Percentiles rank a stretch among this genome's conserved stretches.
These are phyloP conservation scores for Tympanopsis confertula DNA, from an alignment of 2,329 filamentous ascomycete genomes.

Conservation along the genomic window DNA sequence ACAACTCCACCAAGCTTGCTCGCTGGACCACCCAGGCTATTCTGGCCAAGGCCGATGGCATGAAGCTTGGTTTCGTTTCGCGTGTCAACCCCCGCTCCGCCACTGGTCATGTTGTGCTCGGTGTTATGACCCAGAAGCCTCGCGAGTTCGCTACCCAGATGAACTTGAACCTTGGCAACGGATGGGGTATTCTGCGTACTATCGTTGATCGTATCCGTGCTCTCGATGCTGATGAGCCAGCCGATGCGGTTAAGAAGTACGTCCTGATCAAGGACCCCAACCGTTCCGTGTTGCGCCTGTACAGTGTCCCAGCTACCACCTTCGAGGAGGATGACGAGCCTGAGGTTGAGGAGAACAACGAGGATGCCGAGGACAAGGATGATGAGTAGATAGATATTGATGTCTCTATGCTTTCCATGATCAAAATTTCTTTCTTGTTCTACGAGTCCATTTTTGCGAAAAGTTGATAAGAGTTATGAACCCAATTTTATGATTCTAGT, in stretches of 20 bases:
- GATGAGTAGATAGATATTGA: conserved; percentile 3
- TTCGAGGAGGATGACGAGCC: conserved; percentile 86
- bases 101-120: conserved; percentile 87
- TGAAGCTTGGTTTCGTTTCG: conserved; percentile 98
- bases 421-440: too few species aligned
- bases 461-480: too few species aligned
- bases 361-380: conserved; percentile 40
- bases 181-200: conserved; percentile 97
- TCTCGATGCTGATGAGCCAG: conserved; percentile 28
- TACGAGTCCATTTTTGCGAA: too few species aligned
- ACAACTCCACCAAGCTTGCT: conserved; percentile 98
- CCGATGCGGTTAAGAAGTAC: conserved; percentile 57
- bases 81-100: conserved; percentile 84
- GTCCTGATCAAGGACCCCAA: conserved; percentile 85
- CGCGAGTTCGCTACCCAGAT: conserved; percentile 94
- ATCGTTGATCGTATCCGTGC: conserved; percentile 88
- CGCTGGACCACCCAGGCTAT: conserved; percentile 97
- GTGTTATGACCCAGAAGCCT: conserved; percentile 95
- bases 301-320: conserved; percentile 76
- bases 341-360: conserved; percentile 37
- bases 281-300: conserved; percentile 86
- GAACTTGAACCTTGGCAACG: conserved; percentile 93
- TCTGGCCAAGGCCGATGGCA: conserved; percentile 89
- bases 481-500: too few species aligned
- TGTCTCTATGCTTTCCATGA: too few species aligned